Conservation (phyloP, 192 early-diverging fungal species). For the Chytriomyces hyalinus region DNA sequence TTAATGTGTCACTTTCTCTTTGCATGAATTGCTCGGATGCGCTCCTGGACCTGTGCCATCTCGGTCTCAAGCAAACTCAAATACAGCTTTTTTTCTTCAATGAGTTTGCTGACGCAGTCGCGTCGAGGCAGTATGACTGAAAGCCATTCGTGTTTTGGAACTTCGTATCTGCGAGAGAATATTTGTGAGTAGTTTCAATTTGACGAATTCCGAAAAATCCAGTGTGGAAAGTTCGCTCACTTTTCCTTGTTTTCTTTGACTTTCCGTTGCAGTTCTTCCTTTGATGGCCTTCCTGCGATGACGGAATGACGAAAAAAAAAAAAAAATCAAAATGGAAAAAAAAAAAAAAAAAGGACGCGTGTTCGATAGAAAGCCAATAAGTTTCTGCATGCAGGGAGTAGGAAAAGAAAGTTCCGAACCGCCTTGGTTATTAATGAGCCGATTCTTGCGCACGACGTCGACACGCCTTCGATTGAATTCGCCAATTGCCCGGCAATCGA, state of each 20-base stretch:
- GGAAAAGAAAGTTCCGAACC: conserved; percentile 19
- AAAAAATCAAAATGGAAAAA: background rate
- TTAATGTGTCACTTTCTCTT: no score
- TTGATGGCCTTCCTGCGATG: conserved; percentile 62
- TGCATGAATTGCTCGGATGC: conserved; percentile 5
- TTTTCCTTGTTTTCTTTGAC: conserved; percentile 75
- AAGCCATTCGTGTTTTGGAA: conserved; percentile 71
- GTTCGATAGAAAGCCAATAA: background rate
- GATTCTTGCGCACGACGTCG: conserved; percentile 89
- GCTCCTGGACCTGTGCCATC: conserved; percentile 14
- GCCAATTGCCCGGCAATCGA: conserved; percentile 87
- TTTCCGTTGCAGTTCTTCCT: conserved; percentile 73
- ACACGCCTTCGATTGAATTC: conserved; percentile 83
- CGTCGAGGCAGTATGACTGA: conserved; percentile 72
- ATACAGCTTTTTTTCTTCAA: conserved; percentile 13
- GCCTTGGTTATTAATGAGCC: conserved; percentile 93
- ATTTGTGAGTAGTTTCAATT: background rate
- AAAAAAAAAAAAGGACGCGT: background rate
- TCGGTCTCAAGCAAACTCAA: conserved; percentile 15
- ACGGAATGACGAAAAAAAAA: background rate
- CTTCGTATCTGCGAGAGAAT: conserved; percentile 62
- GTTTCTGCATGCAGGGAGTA: background rate
- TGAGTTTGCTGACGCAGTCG: conserved; percentile 41
- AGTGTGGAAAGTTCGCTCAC: conserved; percentile 47
- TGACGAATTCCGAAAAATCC: background rate